Base-by-base conservation (phyloP, 2,329 filamentous ascomycete species). In the Lomentospora prolificans region DNA sequence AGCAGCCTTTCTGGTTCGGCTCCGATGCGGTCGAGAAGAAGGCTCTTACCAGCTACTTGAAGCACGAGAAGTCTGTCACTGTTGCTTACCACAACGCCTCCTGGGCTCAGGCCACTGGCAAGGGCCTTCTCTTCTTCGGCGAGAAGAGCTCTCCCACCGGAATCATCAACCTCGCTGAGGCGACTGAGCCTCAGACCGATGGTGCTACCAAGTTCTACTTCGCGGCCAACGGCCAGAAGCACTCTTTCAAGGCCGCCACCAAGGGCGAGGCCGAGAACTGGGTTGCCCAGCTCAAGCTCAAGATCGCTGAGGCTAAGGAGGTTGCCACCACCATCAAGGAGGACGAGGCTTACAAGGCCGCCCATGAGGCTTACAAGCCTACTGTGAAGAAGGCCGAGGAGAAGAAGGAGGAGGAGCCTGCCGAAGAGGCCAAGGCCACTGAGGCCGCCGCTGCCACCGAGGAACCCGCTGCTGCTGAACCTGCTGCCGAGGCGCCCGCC, bases 91-190 rank as follows among this genome's bases (percentile, higher is more conserved):
- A 88, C 62, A 86, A 87, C 64, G 86, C 84, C 63, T 87, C 94
- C 33, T 96, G 94, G 90, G 90, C 92, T 60, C 85, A 84, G 63
- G 84, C 95, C 79, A 96, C 92, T 58, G 92, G 92, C 71, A 95
- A 95, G 79, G 94, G 94, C 67, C 86, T 97, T 19, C 78, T 97
- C 44, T 96, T 95, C 80, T 88, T 89, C 73, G 86, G 87, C 66
- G 87, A 95, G 74, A 96, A 95, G 83, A 77, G 82, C 61, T 80
- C 81, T 58, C 91, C 92, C 59, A 79, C 84, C 63, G 87, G 89
- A 66, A 85, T 94, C 64, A 86, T 97, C 71, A 89, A 89, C 73
- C 75, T 96, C 70, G 90, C 79, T 59, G 79, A 84, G 68, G 78
- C 78, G 61, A 79, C 75, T 51, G 89, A 95, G 69, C 80, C 95